A percentile compares a stretch with the other conserved stretches of the same genome.
Conservation (phyloP, 2,329 filamentous ascomycete genomes). For the Cercospora sojina region DNA sequence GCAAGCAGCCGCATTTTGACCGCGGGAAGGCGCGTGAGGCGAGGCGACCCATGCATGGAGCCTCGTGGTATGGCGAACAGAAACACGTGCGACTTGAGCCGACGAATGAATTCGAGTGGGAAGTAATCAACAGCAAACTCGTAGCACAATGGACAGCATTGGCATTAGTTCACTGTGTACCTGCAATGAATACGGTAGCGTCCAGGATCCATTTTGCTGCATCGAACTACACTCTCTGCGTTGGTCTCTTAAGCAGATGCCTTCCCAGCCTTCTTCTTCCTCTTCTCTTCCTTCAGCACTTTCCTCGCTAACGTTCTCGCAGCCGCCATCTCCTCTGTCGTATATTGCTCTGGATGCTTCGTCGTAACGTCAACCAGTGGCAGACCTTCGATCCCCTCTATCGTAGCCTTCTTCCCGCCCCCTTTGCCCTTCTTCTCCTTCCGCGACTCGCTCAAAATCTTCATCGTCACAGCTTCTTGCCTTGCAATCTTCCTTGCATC, state of each 20-base stretch:
- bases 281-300: constrained; percentile 24
- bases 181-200: background rate
- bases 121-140: background rate
- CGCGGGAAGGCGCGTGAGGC: background rate
- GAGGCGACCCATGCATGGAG: background rate
- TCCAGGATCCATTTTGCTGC: background rate
- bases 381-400: constrained; percentile 18
- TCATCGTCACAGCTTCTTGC: constrained; percentile 12
- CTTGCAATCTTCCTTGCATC: constrained; percentile 15
- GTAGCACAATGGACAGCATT: background rate
- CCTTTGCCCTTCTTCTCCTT: constrained; percentile 4
- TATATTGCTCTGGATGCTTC: constrained; percentile 7
- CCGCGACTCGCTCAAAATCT: constrained; percentile 19
- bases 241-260: background rate
- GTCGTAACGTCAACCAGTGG: constrained; percentile 17
- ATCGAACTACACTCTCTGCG: background rate
- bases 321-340: constrained; percentile 20
- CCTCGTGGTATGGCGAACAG: background rate
- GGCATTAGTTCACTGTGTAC: background rate
- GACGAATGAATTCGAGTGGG: background rate
- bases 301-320: constrained; percentile 23
- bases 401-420: constrained; percentile 4
- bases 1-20: background rate
- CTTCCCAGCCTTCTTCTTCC: constrained; percentile 2
- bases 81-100: background rate